Percentiles rank a stretch among this genome's conserved stretches.
phyloP scores from a whole-genome alignment of 805 yeast species.

The Myxozyma neotropica region DNA sequence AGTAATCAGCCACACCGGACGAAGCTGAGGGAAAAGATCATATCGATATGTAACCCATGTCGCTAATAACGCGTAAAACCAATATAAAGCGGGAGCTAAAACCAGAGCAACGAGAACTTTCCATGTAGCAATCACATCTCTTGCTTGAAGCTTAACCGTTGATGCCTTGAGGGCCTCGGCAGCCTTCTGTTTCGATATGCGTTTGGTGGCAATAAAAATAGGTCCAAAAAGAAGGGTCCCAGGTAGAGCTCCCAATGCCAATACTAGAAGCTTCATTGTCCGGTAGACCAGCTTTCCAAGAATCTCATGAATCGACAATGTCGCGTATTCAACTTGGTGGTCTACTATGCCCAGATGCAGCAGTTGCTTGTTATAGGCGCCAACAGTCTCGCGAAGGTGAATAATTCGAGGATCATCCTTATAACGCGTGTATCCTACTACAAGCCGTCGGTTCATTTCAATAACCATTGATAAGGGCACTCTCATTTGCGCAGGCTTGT shows the following conservation, averaged over 20 bases:
- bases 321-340: constrained; percentile 66
- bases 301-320: constrained; percentile 53
- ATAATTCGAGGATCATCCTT: constrained; percentile 69
- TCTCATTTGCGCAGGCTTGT: constrained; percentile 69
- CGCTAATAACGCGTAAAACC: constrained; percentile 64
- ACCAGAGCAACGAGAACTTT: constrained; percentile 86
- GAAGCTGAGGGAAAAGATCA: constrained; percentile 34
- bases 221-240: constrained; percentile 87
- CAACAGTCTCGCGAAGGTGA: constrained; percentile 61
- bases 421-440: constrained; percentile 75
- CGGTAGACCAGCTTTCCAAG: constrained; percentile 55
- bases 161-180: constrained; percentile 79
- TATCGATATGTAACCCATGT: constrained; percentile 45
- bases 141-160: constrained; percentile 85
- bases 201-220: constrained; percentile 78
- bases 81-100: constrained; percentile 82
- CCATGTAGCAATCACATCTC: constrained; percentile 97
- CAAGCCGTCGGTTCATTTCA: constrained; percentile 86
- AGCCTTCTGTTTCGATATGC: constrained; percentile 72
- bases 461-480: constrained; percentile 81
- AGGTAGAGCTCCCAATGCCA: constrained; percentile 73
- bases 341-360: constrained; percentile 65
- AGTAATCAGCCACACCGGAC: constrained; percentile 44
- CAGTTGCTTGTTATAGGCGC: constrained; percentile 68
- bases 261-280: constrained; percentile 55